Conservation (phyloP, 2,329 filamentous ascomycete genomes). For the Aspergillus texensis region DNA sequence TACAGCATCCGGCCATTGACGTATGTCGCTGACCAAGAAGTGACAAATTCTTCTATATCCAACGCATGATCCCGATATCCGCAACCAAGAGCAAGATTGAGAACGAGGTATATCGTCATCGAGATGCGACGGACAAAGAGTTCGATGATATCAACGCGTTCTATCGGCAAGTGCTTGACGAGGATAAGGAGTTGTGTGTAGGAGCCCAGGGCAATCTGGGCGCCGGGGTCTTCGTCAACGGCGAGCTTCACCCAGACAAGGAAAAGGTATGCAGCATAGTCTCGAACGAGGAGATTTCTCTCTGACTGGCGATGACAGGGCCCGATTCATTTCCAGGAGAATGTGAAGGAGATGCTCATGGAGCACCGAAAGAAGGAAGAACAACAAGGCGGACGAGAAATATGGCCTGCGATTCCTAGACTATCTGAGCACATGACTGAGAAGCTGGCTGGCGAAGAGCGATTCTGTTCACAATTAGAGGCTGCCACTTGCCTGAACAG, state of each 20-base stretch:
- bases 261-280: constrained; percentile 50
- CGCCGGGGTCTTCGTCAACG: constrained; percentile 63
- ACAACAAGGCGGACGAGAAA: constrained; percentile 47
- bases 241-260: constrained; percentile 62
- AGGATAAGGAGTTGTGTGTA: constrained; percentile 64
- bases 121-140: constrained; percentile 58
- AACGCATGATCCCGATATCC: constrained; percentile 60
- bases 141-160: constrained; percentile 60
- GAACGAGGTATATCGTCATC: constrained; percentile 66
- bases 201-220: constrained; percentile 62
- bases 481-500: background rate
- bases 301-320: constrained; percentile 14
- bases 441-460: background rate
- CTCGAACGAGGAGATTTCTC: background rate
- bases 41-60: constrained; percentile 64
- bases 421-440: background rate
- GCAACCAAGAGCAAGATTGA: constrained; percentile 57
- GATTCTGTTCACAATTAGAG: background rate
- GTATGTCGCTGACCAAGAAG: constrained; percentile 19
- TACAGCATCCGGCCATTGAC: background rate
- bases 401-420: constrained; percentile 50
- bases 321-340: constrained; percentile 57
- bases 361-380: constrained; percentile 47
- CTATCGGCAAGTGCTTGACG: constrained; percentile 65
- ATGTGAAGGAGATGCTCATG: constrained; percentile 50